Conservation (phyloP, 495 filamentous ascomycete genomes). For the Aspergillus biplanus region DNA sequence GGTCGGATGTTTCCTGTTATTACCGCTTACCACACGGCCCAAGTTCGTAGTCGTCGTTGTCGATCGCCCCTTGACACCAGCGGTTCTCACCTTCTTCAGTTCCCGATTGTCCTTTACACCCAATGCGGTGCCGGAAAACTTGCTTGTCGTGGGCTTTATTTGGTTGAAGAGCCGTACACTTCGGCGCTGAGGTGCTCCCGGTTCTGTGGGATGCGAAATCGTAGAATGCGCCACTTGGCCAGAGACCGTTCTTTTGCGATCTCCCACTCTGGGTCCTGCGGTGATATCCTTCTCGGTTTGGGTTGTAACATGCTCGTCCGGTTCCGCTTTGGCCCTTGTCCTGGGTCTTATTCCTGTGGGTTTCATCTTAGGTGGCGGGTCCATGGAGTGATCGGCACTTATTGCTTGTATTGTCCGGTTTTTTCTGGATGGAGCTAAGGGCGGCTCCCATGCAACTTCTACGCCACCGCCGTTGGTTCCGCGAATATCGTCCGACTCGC, state of each 20-base stretch:
- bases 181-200: conserved; percentile 71
- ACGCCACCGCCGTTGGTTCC: conserved; percentile 37
- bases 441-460: conserved; percentile 58
- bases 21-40: conserved; percentile 85
- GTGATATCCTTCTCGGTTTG: conserved; percentile 42
- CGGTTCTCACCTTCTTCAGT: conserved; percentile 75
- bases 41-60: conserved; percentile 63
- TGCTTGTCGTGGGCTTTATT: conserved; percentile 64
- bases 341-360: conserved; percentile 54
- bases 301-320: conserved; percentile 47
- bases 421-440: conserved; percentile 68
- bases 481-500: conserved; percentile 48
- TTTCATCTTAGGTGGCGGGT: conserved; percentile 67
- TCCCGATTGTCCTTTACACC: conserved; percentile 67
- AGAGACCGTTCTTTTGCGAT: conserved; percentile 84
- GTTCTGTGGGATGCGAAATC: conserved; percentile 57
- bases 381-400: conserved; percentile 52
- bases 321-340: conserved; percentile 53
- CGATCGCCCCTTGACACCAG: conserved; percentile 57
- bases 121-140: conserved; percentile 52
- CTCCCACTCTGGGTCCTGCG: conserved; percentile 43
- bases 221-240: conserved; percentile 72
- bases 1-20: conserved; percentile 58
- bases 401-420: conserved; percentile 60
- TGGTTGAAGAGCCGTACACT: conserved; percentile 79